Percentiles rank a stretch among this genome's conserved stretches.
These are phyloP conservation scores for Epichloe festucae DNA, from an alignment of 2,329 filamentous ascomycete genomes.

Conservation along the genomic window DNA sequence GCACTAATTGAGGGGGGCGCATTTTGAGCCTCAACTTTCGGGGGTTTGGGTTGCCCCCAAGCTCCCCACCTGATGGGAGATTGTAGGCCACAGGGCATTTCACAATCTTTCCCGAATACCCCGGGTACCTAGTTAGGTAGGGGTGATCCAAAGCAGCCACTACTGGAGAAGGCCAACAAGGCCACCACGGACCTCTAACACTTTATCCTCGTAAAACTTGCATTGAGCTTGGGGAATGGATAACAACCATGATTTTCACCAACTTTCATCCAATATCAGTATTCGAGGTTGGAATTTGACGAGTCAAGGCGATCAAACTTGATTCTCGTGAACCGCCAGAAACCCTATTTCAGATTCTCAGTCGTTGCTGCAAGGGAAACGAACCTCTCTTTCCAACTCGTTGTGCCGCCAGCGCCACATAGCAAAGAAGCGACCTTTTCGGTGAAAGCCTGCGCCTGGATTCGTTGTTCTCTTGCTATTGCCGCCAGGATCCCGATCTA, in stretches of 20 bases:
- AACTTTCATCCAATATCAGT: too few species aligned
- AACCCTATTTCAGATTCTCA: not conserved
- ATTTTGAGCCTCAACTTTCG: conserved; percentile 5
- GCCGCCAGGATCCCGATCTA: not conserved
- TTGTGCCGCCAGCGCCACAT: not conserved
- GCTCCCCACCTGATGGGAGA: not conserved
- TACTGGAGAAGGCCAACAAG: too few species aligned
- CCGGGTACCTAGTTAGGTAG: not conserved
- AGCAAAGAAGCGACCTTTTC: not conserved
- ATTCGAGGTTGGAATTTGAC: too few species aligned
- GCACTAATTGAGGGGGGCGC: not conserved
- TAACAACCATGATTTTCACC: too few species aligned
- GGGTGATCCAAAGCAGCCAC: not conserved
- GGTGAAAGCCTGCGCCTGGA: not conserved
- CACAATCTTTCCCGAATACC: not conserved
- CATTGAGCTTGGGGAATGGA: too few species aligned
- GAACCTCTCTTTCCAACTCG: not conserved
- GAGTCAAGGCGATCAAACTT: too few species aligned
- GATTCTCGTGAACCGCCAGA: too few species aligned
- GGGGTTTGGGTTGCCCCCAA: conserved; percentile 2
- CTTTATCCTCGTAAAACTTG: too few species aligned
- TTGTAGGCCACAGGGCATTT: not conserved
- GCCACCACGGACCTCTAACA: too few species aligned
- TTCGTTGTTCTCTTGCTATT: not conserved
- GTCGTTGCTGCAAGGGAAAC: not conserved